These are phyloP conservation scores for Coemansia erecta DNA, from an alignment of 192 early-diverging fungal genomes.

Conservation along the genomic window DNA sequence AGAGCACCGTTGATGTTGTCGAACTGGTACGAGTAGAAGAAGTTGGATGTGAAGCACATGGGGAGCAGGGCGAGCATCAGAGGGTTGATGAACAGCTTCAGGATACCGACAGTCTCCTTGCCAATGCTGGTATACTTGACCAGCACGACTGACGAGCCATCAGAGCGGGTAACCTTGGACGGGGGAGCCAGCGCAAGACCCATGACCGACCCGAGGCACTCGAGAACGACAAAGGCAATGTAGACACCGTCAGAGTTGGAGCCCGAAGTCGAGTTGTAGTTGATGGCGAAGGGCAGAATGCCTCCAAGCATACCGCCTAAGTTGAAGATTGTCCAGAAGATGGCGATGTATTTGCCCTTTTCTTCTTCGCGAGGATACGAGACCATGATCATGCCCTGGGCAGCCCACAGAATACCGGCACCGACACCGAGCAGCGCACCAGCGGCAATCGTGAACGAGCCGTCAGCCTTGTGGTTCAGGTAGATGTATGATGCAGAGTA, in stretches of 20 bases:
- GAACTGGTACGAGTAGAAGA: too few relatives aligned
- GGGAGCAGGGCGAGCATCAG: slow-evolving; percentile 63
- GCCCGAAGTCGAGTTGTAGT: slow-evolving; percentile 42
- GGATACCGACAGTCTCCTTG: slow-evolving; percentile 53
- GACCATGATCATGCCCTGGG: slow-evolving; percentile 71
- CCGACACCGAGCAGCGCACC: slow-evolving; percentile 73
- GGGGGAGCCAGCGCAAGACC: slow-evolving; percentile 58
- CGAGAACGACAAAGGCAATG: slow-evolving; percentile 67
- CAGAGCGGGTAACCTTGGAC: slow-evolving; percentile 56
- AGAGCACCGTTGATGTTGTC: slow-evolving; percentile 58
- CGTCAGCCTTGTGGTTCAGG: slow-evolving; percentile 54
- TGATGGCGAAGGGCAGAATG: slow-evolving; percentile 60
- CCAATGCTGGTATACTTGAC: slow-evolving; percentile 64
- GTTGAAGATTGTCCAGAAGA: slow-evolving; percentile 82
- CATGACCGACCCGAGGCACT: slow-evolving; percentile 58
- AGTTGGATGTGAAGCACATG: slow-evolving; percentile 63
- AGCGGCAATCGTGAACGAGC: slow-evolving; percentile 60
- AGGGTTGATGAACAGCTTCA: slow-evolving; percentile 62
- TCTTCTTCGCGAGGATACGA: slow-evolving; percentile 71
- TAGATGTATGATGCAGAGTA: slow-evolving; percentile 65
- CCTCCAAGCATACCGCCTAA: slow-evolving; percentile 70
- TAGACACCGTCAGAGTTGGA: slow-evolving; percentile 63
- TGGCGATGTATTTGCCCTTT: slow-evolving; percentile 71
- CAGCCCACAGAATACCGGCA: slow-evolving; percentile 69
- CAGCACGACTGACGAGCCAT: slow-evolving; percentile 60